Evolutionary conservation across 495 filamentous ascomycete genomes (phyloP).

Genomic region (Aspergillus saccharolyticus): DNA sequence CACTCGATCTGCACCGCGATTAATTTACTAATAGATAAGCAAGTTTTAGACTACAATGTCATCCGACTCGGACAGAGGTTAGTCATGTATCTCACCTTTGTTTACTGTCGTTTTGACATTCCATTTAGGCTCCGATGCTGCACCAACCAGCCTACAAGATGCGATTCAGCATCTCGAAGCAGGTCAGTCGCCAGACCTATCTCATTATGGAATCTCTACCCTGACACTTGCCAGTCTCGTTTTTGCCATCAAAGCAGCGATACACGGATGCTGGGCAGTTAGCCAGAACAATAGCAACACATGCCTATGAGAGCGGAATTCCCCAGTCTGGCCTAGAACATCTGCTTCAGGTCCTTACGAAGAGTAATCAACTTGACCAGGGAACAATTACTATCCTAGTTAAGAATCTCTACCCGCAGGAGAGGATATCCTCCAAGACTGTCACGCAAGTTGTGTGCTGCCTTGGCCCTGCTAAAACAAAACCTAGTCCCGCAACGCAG

Average conservation of each 20-base stretch:
- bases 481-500: slow-evolving; percentile 67
- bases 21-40: background rate
- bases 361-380: slow-evolving; percentile 68
- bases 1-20: background rate
- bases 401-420: slow-evolving; percentile 69
- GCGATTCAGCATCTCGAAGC: slow-evolving; percentile 41
- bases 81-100: background rate
- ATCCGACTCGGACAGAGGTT: slow-evolving; percentile 18
- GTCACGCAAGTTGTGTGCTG: slow-evolving; percentile 66
- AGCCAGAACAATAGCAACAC: slow-evolving; percentile 37
- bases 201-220: background rate
- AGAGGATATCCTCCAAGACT: slow-evolving; percentile 54
- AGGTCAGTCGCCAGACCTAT: slow-evolving; percentile 27
- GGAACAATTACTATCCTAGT: slow-evolving; percentile 59
- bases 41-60: slow-evolving; percentile 12
- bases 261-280: slow-evolving; percentile 38
- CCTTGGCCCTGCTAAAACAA: slow-evolving; percentile 73
- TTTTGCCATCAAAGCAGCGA: slow-evolving; percentile 38
- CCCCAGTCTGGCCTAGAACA: slow-evolving; percentile 51
- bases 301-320: slow-evolving; percentile 65
- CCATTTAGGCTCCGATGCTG: slow-evolving; percentile 11
- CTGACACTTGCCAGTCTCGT: slow-evolving; percentile 28
- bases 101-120: slow-evolving; percentile 7
- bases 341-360: slow-evolving; percentile 63
- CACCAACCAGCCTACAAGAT: slow-evolving; percentile 30